These are phyloP conservation scores for Ramaria rubella DNA, from an alignment of 768 basidiomycete genomes.

Conservation along the genomic window DNA sequence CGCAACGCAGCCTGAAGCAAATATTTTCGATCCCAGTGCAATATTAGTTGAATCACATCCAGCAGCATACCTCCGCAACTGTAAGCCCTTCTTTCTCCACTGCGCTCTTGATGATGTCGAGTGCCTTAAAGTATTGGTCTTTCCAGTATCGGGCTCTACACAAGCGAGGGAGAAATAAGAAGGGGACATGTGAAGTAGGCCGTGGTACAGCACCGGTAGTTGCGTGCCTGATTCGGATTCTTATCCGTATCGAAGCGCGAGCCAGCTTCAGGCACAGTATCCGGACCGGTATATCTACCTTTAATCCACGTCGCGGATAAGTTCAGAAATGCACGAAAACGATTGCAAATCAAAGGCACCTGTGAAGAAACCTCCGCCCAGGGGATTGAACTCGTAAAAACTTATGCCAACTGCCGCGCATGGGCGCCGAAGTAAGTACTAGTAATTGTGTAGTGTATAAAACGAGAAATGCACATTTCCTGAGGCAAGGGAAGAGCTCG, in stretches of 20 bases:
- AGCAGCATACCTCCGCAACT: slow-evolving; percentile 21
- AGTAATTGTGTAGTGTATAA: neutral
- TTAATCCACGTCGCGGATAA: slow-evolving; percentile 30
- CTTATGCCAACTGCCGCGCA: slow-evolving; percentile 26
- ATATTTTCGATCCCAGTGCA: neutral
- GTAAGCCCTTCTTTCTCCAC: slow-evolving; percentile 33
- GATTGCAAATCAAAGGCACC: slow-evolving; percentile 27
- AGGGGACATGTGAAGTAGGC: too few species aligned
- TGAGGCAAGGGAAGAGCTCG: slow-evolving; percentile 38
- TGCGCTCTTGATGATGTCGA: slow-evolving; percentile 37
- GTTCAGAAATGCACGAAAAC: neutral
- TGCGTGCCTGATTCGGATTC: neutral
- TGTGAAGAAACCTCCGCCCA: slow-evolving; percentile 37
- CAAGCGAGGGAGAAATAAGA: too few species aligned
- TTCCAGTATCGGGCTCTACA: slow-evolving; percentile 45
- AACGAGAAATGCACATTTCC: slow-evolving; percentile 22
- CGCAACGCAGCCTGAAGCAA: slow-evolving; percentile 31
- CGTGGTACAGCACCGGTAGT: neutral
- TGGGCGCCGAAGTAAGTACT: neutral
- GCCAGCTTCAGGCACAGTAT: slow-evolving; percentile 37
- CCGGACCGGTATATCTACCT: neutral
- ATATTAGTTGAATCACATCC: too few species aligned
- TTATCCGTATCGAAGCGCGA: slow-evolving; percentile 49
- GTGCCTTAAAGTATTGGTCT: slow-evolving; percentile 44
- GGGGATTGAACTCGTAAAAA: slow-evolving; percentile 35